Evolutionary conservation across 1,284 basidiomycete genomes (phyloP), one percentile per base, ranked within the genome.

Genomic region (Coriolopsis trogii): DNA sequence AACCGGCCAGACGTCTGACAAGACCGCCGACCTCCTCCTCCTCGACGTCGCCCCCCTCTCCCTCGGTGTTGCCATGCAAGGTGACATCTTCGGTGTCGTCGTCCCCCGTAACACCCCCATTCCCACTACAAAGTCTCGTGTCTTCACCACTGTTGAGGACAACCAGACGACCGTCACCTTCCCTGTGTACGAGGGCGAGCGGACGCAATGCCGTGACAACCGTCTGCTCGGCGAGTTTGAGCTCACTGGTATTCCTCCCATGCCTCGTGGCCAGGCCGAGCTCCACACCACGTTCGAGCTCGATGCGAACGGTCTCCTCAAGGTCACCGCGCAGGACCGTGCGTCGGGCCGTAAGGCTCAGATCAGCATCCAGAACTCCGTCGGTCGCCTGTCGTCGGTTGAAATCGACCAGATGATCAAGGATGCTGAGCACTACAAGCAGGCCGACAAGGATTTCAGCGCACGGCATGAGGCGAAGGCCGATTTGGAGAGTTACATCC

Each of bases 351-450:
- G 93, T 74, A 95, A 95, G 77, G 94, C 95, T 54, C 93, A 93
- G 66, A 97, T 97, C 78, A 93, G 91, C 76, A 93, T 95, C 72
- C 93, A 91, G 72, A 95, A 94, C 84, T 96, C 94, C 53, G 94
- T 96, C 68, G 95, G 95, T 62, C 93, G 95, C 77, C 84, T 98
- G 63, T 96, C 94, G 38, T 84, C 88, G 42, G 90, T 86, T 61
- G 95, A 98, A 82, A 98, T 97, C 62, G 92, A 95, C 67, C 91
- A 95, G 76, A 98, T 98, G 95, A 95, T 97, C 81, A 93, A 94
- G 80, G 93, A 97, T 69, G 95, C 95, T 53, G 94, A 97, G 74
- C 89, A 93, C 72, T 97, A 86, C 87, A 95, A 94, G 82, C 85
- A 88, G 71, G 92, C 92, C 49, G 95, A 98, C 86, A 94, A 93